Conservation (phyloP, 1,284 basidiomycete genomes). For the Melanopsichium pennsylvanicum region DNA sequence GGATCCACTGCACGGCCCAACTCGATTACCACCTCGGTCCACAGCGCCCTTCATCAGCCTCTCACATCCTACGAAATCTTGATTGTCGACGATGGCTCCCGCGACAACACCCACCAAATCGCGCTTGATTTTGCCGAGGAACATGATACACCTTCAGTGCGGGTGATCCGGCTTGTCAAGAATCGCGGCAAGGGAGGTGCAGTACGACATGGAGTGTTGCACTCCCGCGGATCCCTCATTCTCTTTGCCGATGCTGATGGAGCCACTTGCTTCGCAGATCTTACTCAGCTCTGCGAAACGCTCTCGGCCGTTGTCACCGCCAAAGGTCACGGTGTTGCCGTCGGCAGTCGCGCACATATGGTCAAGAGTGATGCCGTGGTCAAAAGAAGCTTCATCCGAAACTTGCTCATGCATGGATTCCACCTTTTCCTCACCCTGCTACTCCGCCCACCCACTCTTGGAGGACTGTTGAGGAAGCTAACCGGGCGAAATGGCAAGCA, state of each 20-base stretch:
- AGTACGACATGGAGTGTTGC: slow-evolving; percentile 76
- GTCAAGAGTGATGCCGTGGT: slow-evolving; percentile 92
- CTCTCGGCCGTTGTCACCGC: slow-evolving; percentile 68
- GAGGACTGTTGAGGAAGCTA: slow-evolving; percentile 1
- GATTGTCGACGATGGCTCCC: slow-evolving; percentile 87
- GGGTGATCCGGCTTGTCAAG: slow-evolving; percentile 78
- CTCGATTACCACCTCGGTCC: neutral
- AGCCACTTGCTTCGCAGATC: slow-evolving; percentile 83
- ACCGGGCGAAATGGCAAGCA: neutral
- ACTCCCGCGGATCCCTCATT: slow-evolving; percentile 78
- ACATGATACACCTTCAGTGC: slow-evolving; percentile 73
- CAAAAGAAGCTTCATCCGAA: slow-evolving; percentile 84
- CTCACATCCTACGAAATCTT: slow-evolving; percentile 73
- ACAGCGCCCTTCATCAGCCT: slow-evolving; percentile 17
- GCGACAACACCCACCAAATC: slow-evolving; percentile 75
- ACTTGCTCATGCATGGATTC: slow-evolving; percentile 88
- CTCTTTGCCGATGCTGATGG: slow-evolving; percentile 94
- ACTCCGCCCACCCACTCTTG: slow-evolving; percentile 50
- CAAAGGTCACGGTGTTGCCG: slow-evolving; percentile 73
- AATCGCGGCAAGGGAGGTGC: slow-evolving; percentile 93
- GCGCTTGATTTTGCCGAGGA: slow-evolving; percentile 77
- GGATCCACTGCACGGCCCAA: no score
- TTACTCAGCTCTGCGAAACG: slow-evolving; percentile 76
- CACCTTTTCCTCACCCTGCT: slow-evolving; percentile 69
- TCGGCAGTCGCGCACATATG: slow-evolving; percentile 86